A percentile compares a stretch with the other conserved stretches of the same genome.
These are phyloP conservation scores for Penicillium sp. DNA, from an alignment of 2,329 filamentous ascomycete species.

Conservation along the genomic window DNA sequence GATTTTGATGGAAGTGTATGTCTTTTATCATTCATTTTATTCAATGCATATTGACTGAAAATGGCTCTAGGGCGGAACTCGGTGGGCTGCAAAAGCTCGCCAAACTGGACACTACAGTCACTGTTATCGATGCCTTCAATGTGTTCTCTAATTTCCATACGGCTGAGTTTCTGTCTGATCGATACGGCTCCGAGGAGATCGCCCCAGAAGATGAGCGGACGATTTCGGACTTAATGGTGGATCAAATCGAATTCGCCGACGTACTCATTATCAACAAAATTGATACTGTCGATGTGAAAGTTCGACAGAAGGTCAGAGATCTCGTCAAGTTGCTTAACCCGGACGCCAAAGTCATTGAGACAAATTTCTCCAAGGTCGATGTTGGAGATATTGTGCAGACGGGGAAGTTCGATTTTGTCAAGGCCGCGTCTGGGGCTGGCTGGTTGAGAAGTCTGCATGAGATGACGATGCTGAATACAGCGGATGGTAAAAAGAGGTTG, in stretches of 20 bases:
- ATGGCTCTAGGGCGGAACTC: slow-evolving; percentile 42
- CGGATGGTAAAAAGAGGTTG: slow-evolving; percentile 52
- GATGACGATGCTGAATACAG: slow-evolving; percentile 60
- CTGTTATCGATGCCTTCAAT: slow-evolving; percentile 69
- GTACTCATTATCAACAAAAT: slow-evolving; percentile 69
- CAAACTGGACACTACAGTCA: slow-evolving; percentile 66
- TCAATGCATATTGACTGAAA: slow-evolving; percentile 10
- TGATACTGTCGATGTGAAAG: slow-evolving; percentile 54
- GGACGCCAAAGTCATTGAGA: slow-evolving; percentile 60
- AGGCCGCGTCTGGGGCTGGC: slow-evolving; percentile 61
- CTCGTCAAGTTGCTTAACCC: slow-evolving; percentile 63
- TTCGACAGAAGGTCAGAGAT: slow-evolving; percentile 46
- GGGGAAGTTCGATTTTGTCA: slow-evolving; percentile 60
- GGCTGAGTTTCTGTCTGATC: slow-evolving; percentile 61
- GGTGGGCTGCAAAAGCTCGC: slow-evolving; percentile 65
- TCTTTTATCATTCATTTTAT: slow-evolving; percentile 8
- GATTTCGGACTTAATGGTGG: slow-evolving; percentile 70
- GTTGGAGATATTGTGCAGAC: slow-evolving; percentile 64
- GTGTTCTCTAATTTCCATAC: slow-evolving; percentile 71
- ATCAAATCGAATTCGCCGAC: slow-evolving; percentile 74
- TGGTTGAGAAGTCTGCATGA: slow-evolving; percentile 68
- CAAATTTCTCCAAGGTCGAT: slow-evolving; percentile 57
- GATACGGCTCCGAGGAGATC: slow-evolving; percentile 57
- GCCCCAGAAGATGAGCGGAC: slow-evolving; percentile 66
- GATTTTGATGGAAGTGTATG: slow-evolving; percentile 46